A percentile compares a stretch with the other conserved stretches of the same genome.
Conservation (phyloP, 257 asterid genomes). For the Forsythia suspensa region DNA sequence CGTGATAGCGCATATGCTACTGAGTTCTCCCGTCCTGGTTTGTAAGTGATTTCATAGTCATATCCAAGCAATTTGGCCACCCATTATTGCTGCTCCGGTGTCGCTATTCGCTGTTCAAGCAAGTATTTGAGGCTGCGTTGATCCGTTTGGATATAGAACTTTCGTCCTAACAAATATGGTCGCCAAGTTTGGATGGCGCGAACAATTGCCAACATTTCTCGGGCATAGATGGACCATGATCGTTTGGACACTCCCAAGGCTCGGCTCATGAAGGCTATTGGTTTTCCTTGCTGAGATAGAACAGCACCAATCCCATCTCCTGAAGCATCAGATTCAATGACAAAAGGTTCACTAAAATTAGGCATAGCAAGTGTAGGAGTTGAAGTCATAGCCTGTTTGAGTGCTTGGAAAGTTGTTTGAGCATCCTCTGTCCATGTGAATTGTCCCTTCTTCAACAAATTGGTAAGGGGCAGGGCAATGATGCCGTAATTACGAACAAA, state of each 20-base stretch:
- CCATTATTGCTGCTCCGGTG: background rate
- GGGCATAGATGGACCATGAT: background rate
- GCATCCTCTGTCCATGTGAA: background rate
- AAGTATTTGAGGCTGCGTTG: background rate
- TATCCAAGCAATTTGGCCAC: background rate
- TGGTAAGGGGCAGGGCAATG: background rate
- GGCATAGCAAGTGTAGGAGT: background rate
- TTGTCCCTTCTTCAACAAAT: background rate
- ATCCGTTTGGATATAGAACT: background rate
- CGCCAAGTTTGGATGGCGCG: conserved; percentile 1
- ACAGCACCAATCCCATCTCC: background rate
- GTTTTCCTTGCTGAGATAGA: background rate
- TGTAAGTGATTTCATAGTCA: background rate
- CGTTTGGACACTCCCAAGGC: background rate
- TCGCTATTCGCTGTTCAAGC: background rate
- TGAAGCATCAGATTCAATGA: conserved; percentile 13
- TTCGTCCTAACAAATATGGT: background rate
- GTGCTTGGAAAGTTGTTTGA: background rate
- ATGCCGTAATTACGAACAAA: background rate
- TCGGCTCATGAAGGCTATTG: background rate
- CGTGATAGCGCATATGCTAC: background rate
- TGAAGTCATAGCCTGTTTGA: background rate
- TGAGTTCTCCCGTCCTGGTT: background rate
- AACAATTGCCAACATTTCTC: background rate
- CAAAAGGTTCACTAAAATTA: background rate